Evolutionary conservation across 305 asterid genomes (phyloP).

Genomic region (Fraxinus paxiana): DNA sequence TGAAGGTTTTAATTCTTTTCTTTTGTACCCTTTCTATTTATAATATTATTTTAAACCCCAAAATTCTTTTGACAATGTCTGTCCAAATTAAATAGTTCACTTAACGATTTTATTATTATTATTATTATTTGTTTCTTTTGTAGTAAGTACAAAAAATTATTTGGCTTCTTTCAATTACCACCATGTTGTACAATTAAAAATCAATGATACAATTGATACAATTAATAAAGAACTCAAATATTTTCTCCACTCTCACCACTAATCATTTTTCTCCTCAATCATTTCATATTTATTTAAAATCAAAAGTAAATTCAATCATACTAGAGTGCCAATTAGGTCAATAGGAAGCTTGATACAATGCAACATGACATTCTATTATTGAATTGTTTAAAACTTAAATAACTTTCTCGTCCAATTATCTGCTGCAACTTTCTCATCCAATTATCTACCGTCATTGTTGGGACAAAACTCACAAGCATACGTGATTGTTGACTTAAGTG

Average conservation of each 20-base stretch:
- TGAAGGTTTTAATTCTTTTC: background rate
- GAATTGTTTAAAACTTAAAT: too few species aligned
- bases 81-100: constrained; percentile 2
- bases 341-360: too few species aligned
- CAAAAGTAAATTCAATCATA: too few species aligned
- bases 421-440: too few species aligned
- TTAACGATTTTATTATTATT: background rate
- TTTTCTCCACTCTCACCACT: background rate
- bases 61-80: constrained; percentile 21
- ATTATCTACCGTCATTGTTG: too few species aligned
- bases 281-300: too few species aligned
- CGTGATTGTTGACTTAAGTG: too few species aligned
- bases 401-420: too few species aligned
- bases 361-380: too few species aligned
- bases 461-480: too few species aligned
- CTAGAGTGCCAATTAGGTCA: too few species aligned
- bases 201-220: too few species aligned
- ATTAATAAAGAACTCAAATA: background rate
- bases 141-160: background rate
- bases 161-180: background rate
- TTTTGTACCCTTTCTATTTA: constrained; percentile 12
- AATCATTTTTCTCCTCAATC: background rate
- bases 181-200: background rate
- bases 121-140: background rate
- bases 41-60: background rate